These are phyloP conservation scores for Quillaja saponaria DNA, from an alignment of 306 rosid genomes.

Conservation along the genomic window DNA sequence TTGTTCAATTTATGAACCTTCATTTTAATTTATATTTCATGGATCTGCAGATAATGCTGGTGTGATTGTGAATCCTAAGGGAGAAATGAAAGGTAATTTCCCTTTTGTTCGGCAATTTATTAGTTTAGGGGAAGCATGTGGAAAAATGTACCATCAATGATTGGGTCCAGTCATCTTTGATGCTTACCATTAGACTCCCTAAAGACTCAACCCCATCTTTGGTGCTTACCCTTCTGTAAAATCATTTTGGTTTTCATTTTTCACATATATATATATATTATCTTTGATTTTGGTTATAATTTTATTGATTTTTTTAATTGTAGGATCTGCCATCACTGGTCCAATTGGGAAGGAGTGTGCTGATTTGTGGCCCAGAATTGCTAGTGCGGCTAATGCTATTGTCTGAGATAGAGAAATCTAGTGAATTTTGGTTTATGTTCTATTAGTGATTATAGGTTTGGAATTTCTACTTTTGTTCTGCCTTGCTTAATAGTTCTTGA, in stretches of 20 bases:
- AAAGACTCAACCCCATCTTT: too few species aligned
- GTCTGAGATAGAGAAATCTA: conserved; percentile 37
- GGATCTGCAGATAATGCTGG: conserved; percentile 76
- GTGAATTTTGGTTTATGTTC: background rate
- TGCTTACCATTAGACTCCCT: too few species aligned
- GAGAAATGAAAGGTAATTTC: conserved; percentile 78
- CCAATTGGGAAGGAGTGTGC: conserved; percentile 92
- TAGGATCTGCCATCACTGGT: conserved; percentile 88
- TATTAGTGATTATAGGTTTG: conserved; percentile 5
- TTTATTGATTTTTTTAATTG: background rate
- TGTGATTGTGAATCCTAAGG: conserved; percentile 85
- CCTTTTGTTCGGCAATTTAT: background rate
- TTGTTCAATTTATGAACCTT: background rate
- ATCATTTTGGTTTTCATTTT: too few species aligned
- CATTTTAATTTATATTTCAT: background rate
- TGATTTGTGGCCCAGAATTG: conserved; percentile 94
- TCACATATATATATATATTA: too few species aligned
- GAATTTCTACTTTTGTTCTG: conserved; percentile 5
- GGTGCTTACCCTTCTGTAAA: too few species aligned
- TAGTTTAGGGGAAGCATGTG: too few species aligned
- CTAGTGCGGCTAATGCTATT: conserved; percentile 91
- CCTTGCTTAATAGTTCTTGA: conserved; percentile 1
- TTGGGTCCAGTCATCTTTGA: too few species aligned
- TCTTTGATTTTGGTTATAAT: background rate
- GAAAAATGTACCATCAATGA: background rate